These are phyloP conservation scores for Phytophthora fragariae DNA, from an alignment of 352 stramenopile species.

Conservation along the genomic window DNA sequence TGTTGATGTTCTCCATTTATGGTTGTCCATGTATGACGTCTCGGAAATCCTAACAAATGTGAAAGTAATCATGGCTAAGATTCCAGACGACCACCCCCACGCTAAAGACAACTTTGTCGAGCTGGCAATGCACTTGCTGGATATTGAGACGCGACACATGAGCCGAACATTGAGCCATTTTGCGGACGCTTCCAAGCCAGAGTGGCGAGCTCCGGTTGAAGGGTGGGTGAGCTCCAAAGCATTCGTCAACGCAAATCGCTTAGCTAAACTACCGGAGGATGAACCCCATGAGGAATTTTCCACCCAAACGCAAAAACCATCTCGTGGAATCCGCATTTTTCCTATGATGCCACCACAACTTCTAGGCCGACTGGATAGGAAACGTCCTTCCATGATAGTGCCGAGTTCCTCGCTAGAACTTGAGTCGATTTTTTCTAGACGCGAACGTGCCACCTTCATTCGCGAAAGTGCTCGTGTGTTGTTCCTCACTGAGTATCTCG, in stretches of 20 bases:
- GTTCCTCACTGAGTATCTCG: slow-evolving; percentile 2
- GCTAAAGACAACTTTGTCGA: slow-evolving; percentile 28
- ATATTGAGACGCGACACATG: slow-evolving; percentile 7
- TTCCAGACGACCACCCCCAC: slow-evolving; percentile 5
- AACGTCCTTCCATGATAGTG: not conserved
- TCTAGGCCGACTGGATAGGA: not conserved
- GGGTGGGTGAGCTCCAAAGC: slow-evolving; percentile 4
- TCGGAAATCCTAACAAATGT: not conserved
- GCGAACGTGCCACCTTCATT: not conserved
- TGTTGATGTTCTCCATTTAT: slow-evolving; percentile 11
- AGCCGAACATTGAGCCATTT: not conserved
- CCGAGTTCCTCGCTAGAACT: not conserved
- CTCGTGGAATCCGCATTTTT: not conserved
- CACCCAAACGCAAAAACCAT: not conserved
- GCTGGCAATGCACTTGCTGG: slow-evolving; percentile 22
- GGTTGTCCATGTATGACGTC: slow-evolving; percentile 7
- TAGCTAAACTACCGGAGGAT: not conserved
- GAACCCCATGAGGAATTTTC: not conserved
- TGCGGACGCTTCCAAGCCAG: slow-evolving; percentile 1
- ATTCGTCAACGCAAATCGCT: too few relatives aligned
- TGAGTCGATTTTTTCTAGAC: not conserved
- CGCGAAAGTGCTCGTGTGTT: not conserved
- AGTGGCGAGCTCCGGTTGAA: not conserved
- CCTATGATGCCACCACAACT: not conserved
- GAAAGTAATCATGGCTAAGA: slow-evolving; percentile 19